A percentile compares a stretch with the other conserved stretches of the same genome.
phyloP scores from a whole-genome alignment of 1,284 basidiomycete species.

The Cutaneotrichosporon daszewskae region DNA sequence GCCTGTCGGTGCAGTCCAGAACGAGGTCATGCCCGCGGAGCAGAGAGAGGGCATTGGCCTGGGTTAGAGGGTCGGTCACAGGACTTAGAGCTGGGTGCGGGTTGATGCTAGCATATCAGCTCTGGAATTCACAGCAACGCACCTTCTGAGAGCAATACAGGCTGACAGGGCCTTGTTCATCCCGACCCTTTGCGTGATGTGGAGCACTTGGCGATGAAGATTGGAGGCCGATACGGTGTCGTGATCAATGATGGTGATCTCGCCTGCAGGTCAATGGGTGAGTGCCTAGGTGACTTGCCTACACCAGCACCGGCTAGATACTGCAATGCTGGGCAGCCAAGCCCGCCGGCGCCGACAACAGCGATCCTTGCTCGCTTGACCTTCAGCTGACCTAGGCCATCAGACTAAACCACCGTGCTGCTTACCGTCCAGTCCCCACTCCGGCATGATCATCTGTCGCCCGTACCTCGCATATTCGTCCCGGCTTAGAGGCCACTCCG shows the following conservation, averaged over 20 bases:
- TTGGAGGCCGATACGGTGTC: conserved; percentile 89
- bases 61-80: conserved; percentile 54
- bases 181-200: conserved; percentile 73
- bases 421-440: conserved; percentile 75
- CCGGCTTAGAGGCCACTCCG: conserved; percentile 17
- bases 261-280: conserved; percentile 14
- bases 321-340: conserved; percentile 92
- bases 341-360: conserved; percentile 89
- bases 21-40: conserved; percentile 66
- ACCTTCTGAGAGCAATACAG: conserved; percentile 61
- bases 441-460: conserved; percentile 91
- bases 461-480: conserved; percentile 86
- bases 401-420: not conserved
- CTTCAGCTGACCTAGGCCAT: conserved; percentile 67
- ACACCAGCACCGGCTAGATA: conserved; percentile 89
- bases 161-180: conserved; percentile 79
- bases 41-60: conserved; percentile 60
- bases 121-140: conserved; percentile 17
- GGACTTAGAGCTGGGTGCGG: conserved; percentile 58
- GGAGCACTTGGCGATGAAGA: conserved; percentile 87
- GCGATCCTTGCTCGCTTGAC: conserved; percentile 69
- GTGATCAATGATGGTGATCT: conserved; percentile 81
- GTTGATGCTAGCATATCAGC: conserved; percentile 58
- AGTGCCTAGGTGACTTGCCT: conserved; percentile 53
- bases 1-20: conserved; percentile 94